phyloP scores from a whole-genome alignment of 2,329 filamentous ascomycete genomes.

The Xylariomycetidae sp. region DNA sequence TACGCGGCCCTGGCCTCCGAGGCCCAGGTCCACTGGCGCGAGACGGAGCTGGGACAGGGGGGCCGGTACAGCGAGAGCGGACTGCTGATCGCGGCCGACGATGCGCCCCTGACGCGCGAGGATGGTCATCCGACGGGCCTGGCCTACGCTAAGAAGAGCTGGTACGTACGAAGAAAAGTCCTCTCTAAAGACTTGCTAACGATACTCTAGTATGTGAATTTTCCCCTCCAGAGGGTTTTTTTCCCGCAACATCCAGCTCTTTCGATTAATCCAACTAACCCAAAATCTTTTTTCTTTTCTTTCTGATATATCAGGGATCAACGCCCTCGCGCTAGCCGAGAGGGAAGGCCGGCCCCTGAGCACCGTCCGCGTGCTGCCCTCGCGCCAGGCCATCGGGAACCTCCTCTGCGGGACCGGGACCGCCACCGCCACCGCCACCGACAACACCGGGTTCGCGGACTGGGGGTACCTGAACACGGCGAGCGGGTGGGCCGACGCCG shows the following conservation, averaged over 20 bases:
- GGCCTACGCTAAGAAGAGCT: conserved; percentile 57
- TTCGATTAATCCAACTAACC: too few species aligned
- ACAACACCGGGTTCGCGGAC: too few species aligned
- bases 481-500: conserved; percentile 79
- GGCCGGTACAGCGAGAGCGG: conserved; percentile 69
- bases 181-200: too few species aligned
- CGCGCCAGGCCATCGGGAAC: conserved; percentile 38
- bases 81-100: conserved; percentile 58
- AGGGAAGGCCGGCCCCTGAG: conserved; percentile 31
- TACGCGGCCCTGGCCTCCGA: conserved; percentile 71
- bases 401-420: conserved; percentile 42
- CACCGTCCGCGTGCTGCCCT: conserved; percentile 42
- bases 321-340: conserved; percentile 50
- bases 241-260: too few species aligned
- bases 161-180: too few species aligned
- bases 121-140: conserved; percentile 46
- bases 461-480: conserved; percentile 70
- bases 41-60: conserved; percentile 52
- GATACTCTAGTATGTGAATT: too few species aligned
- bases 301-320: too few species aligned
- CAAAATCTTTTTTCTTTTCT: too few species aligned
- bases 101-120: too few species aligned
- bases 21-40: conserved; percentile 68
- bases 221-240: too few species aligned
- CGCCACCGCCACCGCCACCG: too few species aligned